Evolutionary conservation across 108 stramenopile genomes (phyloP).

Genomic region (Cyclotella kingstonii): DNA sequence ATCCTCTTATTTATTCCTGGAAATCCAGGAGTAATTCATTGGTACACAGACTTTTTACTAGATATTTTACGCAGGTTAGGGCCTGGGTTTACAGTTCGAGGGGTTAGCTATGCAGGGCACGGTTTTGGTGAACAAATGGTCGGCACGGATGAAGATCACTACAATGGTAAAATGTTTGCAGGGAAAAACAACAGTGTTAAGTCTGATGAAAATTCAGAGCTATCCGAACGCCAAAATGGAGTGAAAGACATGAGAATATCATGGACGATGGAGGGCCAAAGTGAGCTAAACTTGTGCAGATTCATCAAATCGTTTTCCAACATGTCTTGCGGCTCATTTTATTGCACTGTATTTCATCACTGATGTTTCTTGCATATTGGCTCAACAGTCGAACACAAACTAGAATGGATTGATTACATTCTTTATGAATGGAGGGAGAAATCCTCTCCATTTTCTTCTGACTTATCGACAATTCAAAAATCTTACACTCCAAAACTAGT

Average conservation of each 20-base stretch:
- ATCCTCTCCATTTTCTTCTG: neutral
- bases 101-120: conserved; percentile 77
- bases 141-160: conserved; percentile 21
- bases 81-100: conserved; percentile 54
- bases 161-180: neutral
- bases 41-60: conserved; percentile 53
- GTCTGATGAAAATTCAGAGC: too few species aligned
- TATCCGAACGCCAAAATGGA: conserved; percentile 6
- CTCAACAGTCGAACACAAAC: conserved; percentile 56
- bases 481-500: conserved; percentile 45
- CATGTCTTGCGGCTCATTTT: too few species aligned
- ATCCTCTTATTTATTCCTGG: conserved; percentile 75
- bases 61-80: conserved; percentile 51
- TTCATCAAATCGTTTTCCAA: neutral
- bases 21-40: conserved; percentile 75
- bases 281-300: too few species aligned
- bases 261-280: conserved; percentile 80
- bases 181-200: neutral
- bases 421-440: conserved; percentile 17
- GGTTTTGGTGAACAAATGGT: conserved; percentile 34
- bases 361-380: neutral
- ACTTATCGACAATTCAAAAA: conserved; percentile 4
- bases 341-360: too few species aligned
- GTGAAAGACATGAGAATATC: conserved; percentile 31
- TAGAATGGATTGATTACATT: conserved; percentile 61